Conservation (phyloP, 176 grass and related monocot species). For the Zea luxurians region DNA sequence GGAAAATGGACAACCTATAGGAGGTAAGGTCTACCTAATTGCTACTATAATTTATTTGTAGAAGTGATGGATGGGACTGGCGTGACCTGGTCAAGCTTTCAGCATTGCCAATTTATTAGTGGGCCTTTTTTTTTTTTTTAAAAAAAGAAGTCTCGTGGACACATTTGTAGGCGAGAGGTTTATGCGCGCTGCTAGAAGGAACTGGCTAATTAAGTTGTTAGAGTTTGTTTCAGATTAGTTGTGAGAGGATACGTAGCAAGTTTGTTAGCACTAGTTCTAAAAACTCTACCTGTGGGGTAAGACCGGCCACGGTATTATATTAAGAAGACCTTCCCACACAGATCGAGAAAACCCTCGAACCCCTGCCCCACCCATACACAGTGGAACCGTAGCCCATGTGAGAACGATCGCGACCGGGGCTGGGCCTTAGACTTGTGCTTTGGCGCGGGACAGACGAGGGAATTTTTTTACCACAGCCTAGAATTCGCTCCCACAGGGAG, state of each 20-base stretch:
- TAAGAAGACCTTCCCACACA: too few relatives aligned
- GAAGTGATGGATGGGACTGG: slow-evolving; percentile 1
- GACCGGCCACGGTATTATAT: too few relatives aligned
- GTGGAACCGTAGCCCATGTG: too few relatives aligned
- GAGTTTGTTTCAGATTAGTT: not conserved
- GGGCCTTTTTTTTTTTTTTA: not conserved
- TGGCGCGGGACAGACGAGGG: too few relatives aligned
- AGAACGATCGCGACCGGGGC: too few relatives aligned
- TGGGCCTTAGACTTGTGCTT: too few relatives aligned
- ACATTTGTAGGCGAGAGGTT: not conserved
- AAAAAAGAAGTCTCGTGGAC: not conserved
- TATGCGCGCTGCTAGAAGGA: not conserved
- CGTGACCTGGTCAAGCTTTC: not conserved
- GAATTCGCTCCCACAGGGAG: too few relatives aligned
- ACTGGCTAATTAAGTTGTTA: not conserved
- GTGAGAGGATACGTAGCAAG: not conserved
- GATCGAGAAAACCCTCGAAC: too few relatives aligned
- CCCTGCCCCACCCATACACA: too few relatives aligned
- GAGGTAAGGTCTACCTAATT: slow-evolving; percentile 56
- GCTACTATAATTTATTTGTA: slow-evolving; percentile 21
- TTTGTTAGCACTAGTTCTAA: not conserved
- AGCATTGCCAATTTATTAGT: not conserved
- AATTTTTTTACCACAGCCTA: too few relatives aligned
- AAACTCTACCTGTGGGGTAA: too few relatives aligned
- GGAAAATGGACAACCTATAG: slow-evolving; percentile 98